phyloP scores from a whole-genome alignment of 2,329 filamentous ascomycete genomes.

The Talaromyces piceae region DNA sequence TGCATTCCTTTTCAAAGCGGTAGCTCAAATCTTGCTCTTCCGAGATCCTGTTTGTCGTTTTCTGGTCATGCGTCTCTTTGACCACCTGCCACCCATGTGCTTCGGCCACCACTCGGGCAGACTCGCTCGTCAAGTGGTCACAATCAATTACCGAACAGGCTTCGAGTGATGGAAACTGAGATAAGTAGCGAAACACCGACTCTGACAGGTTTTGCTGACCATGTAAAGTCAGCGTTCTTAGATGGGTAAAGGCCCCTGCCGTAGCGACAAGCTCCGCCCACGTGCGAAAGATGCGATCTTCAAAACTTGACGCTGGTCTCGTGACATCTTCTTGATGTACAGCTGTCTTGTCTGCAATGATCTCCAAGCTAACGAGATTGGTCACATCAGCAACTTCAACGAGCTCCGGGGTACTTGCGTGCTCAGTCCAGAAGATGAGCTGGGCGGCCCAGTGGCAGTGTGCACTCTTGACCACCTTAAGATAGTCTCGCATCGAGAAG shows the following conservation, averaged over 20 bases:
- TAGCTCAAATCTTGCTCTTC: neutral
- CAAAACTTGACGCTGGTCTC: conserved; percentile 18
- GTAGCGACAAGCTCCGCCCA: conserved; percentile 33
- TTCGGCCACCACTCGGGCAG: conserved; percentile 7
- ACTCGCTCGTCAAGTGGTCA: conserved; percentile 19
- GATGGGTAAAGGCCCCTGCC: conserved; percentile 28
- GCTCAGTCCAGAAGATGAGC: conserved; percentile 27
- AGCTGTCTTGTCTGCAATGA: conserved; percentile 17
- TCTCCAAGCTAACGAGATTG: conserved; percentile 35
- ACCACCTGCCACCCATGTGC: conserved; percentile 2
- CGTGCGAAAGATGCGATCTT: conserved; percentile 33
- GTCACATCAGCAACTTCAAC: conserved; percentile 30
- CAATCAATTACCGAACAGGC: conserved; percentile 29
- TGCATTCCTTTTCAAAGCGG: neutral
- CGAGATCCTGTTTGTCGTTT: neutral
- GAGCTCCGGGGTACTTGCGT: conserved; percentile 27
- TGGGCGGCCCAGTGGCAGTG: conserved; percentile 27
- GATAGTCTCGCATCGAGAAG: conserved; percentile 28
- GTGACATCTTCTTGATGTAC: conserved; percentile 9
- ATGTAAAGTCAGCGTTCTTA: conserved; percentile 30
- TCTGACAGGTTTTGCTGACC: conserved; percentile 25
- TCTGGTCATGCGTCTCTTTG: neutral
- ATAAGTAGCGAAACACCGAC: conserved; percentile 27
- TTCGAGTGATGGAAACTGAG: conserved; percentile 28
- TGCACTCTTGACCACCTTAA: conserved; percentile 26